These are phyloP conservation scores for Passiflora organensis DNA, from an alignment of 345 rosid genomes.

Conservation along the genomic window DNA sequence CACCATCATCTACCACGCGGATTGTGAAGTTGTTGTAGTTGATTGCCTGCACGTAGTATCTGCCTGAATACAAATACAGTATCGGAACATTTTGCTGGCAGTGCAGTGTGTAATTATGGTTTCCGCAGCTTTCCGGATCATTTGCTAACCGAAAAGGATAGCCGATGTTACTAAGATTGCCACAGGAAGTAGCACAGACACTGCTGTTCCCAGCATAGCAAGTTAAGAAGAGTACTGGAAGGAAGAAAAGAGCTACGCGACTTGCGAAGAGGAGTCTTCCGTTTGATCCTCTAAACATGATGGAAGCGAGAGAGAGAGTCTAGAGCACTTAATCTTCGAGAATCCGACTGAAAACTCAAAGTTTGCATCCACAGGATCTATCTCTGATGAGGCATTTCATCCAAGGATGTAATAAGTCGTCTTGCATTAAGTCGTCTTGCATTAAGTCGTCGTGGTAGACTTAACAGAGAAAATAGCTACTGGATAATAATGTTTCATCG, in stretches of 20 bases:
- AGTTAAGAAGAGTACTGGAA: not conserved
- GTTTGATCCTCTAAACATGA: not conserved
- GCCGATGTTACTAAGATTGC: slow-evolving; percentile 20
- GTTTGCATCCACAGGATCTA: too few species aligned
- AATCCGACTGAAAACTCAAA: too few species aligned
- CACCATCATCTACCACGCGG: slow-evolving; percentile 12
- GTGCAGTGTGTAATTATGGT: slow-evolving; percentile 1
- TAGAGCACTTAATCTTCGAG: too few species aligned
- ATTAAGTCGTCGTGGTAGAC: too few species aligned
- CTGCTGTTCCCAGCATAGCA: not conserved
- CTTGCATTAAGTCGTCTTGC: too few species aligned
- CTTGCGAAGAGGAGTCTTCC: not conserved
- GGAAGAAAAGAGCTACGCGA: not conserved
- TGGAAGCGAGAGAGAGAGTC: too few species aligned
- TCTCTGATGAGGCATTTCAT: too few species aligned
- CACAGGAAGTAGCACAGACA: slow-evolving; percentile 20
- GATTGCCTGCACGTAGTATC: slow-evolving; percentile 13
- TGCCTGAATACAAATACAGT: slow-evolving; percentile 7
- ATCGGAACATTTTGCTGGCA: slow-evolving; percentile 24
- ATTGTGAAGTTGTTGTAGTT: slow-evolving; percentile 13
- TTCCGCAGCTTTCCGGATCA: slow-evolving; percentile 19
- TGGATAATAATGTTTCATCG: too few species aligned
- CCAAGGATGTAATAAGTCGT: too few species aligned
- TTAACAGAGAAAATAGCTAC: too few species aligned
- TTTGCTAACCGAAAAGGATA: slow-evolving; percentile 24